A percentile compares a stretch with the other conserved stretches of the same genome.
These are phyloP conservation scores for Haplosporangium sp. DNA, from an alignment of 371 early-diverging fungal species.

Conservation along the genomic window DNA sequence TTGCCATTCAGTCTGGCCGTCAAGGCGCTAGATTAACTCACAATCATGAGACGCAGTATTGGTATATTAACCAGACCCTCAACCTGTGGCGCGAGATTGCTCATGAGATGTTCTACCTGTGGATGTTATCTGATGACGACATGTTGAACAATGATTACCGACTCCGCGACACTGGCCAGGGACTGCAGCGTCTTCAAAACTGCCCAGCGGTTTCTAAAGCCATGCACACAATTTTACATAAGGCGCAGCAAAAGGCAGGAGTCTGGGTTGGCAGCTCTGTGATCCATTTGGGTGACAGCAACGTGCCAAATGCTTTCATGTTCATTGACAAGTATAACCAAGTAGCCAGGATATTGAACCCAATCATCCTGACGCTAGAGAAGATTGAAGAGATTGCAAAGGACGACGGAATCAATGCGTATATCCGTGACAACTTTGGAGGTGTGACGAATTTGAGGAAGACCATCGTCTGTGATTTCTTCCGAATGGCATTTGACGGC, in stretches of 20 bases:
- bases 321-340: conserved; percentile 99
- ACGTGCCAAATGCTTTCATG: conserved; percentile 93
- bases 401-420: conserved; percentile 68
- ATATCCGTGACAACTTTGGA: conserved; percentile 79
- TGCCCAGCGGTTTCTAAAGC: conserved; percentile 87
- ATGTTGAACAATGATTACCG: conserved; percentile 87
- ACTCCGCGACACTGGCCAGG: conserved; percentile 96
- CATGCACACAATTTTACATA: conserved; percentile 91
- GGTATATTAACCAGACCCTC: conserved; percentile 94
- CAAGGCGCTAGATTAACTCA: conserved; percentile 93
- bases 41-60: conserved; percentile 91
- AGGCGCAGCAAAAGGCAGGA: conserved; percentile 87
- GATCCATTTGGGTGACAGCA: conserved; percentile 95
- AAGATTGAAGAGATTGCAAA: conserved; percentile 73
- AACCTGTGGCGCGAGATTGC: conserved; percentile 95
- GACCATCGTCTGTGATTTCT: conserved; percentile 90
- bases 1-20: conserved; percentile 87
- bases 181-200: conserved; percentile 87
- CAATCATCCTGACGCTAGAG: conserved; percentile 83
- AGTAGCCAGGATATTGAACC: conserved; percentile 92
- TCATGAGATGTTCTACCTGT: conserved; percentile 97
- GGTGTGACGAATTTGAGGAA: conserved; percentile 72
- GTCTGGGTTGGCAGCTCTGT: conserved; percentile 96
- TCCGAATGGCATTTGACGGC: conserved; percentile 96
- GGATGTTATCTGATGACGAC: conserved; percentile 92